Evolutionary conservation across 176 grass and related monocot genomes (phyloP).

Genomic region (bread wheat (Triticum aestivum)): DNA sequence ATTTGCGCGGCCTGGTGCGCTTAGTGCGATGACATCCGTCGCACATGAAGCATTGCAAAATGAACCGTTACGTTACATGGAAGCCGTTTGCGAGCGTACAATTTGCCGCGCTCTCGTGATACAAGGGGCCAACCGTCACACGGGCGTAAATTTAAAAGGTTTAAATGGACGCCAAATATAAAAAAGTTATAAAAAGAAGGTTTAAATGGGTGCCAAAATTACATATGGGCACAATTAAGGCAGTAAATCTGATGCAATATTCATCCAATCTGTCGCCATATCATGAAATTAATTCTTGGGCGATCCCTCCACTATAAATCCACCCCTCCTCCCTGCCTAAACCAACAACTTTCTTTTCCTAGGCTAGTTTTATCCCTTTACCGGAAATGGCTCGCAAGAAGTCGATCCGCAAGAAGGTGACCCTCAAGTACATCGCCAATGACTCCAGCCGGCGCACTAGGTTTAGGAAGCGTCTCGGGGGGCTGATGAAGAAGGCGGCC

Average conservation of each 20-base stretch:
- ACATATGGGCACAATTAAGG: neutral
- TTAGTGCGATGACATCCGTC: too few species aligned
- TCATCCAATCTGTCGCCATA: neutral
- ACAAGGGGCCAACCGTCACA: too few species aligned
- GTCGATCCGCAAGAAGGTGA: constrained; percentile 15
- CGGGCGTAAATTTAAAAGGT: too few species aligned
- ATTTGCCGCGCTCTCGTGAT: too few species aligned
- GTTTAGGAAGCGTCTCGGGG: constrained; percentile 13
- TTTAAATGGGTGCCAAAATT: neutral
- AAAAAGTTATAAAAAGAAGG: neutral
- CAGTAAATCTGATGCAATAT: neutral
- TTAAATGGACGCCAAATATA: neutral
- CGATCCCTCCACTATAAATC: neutral
- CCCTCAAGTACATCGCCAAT: constrained; percentile 34
- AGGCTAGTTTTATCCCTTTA: neutral
- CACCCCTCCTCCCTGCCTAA: neutral
- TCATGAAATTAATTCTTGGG: too few species aligned
- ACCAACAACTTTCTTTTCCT: neutral
- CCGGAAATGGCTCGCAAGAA: constrained; percentile 19
- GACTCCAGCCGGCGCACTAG: neutral
- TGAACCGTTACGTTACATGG: too few species aligned
- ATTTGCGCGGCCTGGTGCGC: too few species aligned
- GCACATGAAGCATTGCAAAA: too few species aligned
- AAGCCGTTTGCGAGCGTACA: too few species aligned
- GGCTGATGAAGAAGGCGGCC: constrained; percentile 39